Percentiles rank a stretch among this genome's conserved stretches.
Conservation (phyloP, 2,329 filamentous ascomycete species). For the Penicillium sp. region DNA sequence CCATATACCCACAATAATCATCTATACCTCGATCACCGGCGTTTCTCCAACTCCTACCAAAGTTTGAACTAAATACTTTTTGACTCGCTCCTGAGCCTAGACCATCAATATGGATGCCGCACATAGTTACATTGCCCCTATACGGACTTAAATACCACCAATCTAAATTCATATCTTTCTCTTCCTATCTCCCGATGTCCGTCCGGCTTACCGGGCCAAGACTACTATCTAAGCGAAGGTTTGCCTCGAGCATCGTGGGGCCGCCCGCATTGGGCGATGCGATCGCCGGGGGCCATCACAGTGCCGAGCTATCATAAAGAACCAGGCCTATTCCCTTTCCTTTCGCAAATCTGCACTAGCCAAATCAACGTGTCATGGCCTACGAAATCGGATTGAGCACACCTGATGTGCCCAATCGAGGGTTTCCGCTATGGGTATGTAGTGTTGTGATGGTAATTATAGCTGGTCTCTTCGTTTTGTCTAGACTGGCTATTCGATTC, state of each 20-base stretch:
- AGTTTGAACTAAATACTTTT: too few species aligned
- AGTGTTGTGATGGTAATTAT: slow-evolving; percentile 22
- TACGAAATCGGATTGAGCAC: slow-evolving; percentile 14
- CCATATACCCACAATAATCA: not conserved
- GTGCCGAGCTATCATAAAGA: not conserved
- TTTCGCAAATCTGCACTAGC: not conserved
- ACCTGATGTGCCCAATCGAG: slow-evolving; percentile 17
- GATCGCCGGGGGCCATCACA: not conserved
- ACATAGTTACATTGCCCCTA: not conserved
- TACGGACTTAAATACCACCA: not conserved
- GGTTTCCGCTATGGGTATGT: slow-evolving; percentile 22
- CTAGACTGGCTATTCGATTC: slow-evolving; percentile 19
- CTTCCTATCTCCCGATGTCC: not conserved
- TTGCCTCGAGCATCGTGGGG: not conserved
- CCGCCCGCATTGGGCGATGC: not conserved
- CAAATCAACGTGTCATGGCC: slow-evolving; percentile 2
- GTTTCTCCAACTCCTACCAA: too few species aligned
- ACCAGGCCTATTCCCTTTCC: not conserved
- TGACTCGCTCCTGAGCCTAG: too few species aligned
- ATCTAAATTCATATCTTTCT: not conserved
- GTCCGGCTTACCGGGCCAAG: not conserved
- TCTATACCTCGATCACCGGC: not conserved
- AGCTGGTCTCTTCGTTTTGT: slow-evolving; percentile 20
- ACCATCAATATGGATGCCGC: too few species aligned
- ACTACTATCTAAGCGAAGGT: not conserved